Evolutionary conservation across 1,139 yeast genomes (phyloP).

Genomic region (Yueomyces sp.): DNA sequence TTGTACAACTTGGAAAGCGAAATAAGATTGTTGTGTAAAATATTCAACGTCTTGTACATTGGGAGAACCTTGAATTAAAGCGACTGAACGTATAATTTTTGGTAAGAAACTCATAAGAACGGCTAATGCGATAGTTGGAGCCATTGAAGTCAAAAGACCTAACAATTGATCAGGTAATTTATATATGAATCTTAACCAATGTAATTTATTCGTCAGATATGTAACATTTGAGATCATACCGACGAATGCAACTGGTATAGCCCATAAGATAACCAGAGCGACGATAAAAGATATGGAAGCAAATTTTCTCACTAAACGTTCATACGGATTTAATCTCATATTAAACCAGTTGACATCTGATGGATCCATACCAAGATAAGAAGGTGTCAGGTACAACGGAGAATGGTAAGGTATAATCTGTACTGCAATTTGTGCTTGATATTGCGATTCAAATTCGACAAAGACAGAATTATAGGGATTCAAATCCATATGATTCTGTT

Average conservation of each 20-base stretch:
- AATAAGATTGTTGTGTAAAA: constrained; percentile 66
- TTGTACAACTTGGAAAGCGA: constrained; percentile 59
- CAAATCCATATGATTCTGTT: constrained; percentile 37
- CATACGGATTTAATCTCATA: constrained; percentile 78
- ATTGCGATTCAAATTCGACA: constrained; percentile 75
- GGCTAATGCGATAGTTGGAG: constrained; percentile 75
- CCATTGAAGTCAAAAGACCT: constrained; percentile 77
- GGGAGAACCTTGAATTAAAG: constrained; percentile 52
- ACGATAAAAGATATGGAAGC: constrained; percentile 49
- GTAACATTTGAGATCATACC: constrained; percentile 85
- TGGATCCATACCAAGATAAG: constrained; percentile 62
- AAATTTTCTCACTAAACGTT: constrained; percentile 46
- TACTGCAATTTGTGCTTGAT: constrained; percentile 80
- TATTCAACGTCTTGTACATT: constrained; percentile 53
- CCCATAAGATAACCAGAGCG: constrained; percentile 72
- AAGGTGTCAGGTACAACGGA: constrained; percentile 51
- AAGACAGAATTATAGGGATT: constrained; percentile 55
- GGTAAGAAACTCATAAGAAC: constrained; percentile 75
- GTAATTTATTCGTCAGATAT: constrained; percentile 52
- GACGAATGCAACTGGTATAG: constrained; percentile 90
- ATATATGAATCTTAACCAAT: constrained; percentile 57
- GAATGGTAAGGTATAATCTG: constrained; percentile 62
- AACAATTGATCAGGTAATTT: constrained; percentile 51
- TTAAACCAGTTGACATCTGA: constrained; percentile 79
- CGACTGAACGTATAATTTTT: constrained; percentile 53